These are phyloP conservation scores for Platanthera zijinensis DNA, from an alignment of 106 monocot species.

Conservation along the genomic window DNA sequence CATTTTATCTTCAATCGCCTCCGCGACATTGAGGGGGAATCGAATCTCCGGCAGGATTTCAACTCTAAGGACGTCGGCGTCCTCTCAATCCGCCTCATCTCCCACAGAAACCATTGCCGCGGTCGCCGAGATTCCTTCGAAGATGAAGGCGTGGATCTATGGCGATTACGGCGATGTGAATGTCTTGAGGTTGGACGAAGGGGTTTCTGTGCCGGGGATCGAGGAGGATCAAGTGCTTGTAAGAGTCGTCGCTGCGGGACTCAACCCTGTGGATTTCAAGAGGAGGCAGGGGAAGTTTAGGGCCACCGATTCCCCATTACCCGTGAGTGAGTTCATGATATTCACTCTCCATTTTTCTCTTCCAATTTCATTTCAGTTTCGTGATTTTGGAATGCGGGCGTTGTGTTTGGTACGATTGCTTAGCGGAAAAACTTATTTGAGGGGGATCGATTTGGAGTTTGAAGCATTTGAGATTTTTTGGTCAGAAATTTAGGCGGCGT, in stretches of 20 bases:
- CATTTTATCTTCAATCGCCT: background rate
- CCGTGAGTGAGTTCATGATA: slow-evolving; percentile 53
- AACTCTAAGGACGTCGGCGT: slow-evolving; percentile 9
- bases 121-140: slow-evolving; percentile 23
- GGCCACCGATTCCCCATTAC: slow-evolving; percentile 76
- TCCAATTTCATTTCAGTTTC: background rate
- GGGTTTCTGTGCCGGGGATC: slow-evolving; percentile 51
- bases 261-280: slow-evolving; percentile 93
- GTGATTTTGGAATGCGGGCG: background rate
- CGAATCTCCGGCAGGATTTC: background rate
- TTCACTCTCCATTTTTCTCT: background rate
- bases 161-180: slow-evolving; percentile 62
- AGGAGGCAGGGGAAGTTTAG: slow-evolving; percentile 84
- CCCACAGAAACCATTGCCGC: slow-evolving; percentile 12
- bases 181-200: slow-evolving; percentile 54
- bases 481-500: background rate
- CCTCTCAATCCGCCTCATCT: slow-evolving; percentile 14
- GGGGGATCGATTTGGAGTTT: background rate
- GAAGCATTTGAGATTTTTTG: background rate
- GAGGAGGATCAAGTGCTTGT: slow-evolving; percentile 85
- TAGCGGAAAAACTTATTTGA: background rate
- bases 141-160: slow-evolving; percentile 90
- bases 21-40: background rate
- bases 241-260: slow-evolving; percentile 70
- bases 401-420: background rate